Evolutionary conservation across 257 asterid genomes (phyloP), one percentile per base, ranked within the genome.

Genomic region (Verbascum thapsus): DNA sequence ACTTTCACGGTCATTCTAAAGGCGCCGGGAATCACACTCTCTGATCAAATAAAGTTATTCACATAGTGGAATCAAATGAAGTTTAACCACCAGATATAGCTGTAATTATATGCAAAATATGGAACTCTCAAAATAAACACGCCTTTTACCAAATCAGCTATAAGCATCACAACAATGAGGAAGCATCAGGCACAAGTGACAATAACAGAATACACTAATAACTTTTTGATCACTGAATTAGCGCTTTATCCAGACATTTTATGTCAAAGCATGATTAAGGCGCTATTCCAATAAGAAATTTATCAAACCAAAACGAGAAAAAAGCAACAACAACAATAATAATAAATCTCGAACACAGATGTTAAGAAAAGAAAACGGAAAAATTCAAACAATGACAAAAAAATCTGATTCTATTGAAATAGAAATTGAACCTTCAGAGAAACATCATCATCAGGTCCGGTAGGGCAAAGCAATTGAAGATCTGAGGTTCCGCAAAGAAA

Each of bases 401-500:
- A 52, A 59, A 10, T 5, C 45, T 12, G 7, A 66, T 30, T 8
- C 49, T 37, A 38, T 10, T 2, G 8, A n/a, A 42, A 42, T 3
- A 8, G 11, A 42, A 42, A n/a, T 43, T 2, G 50, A 44, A 16
- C 79, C 78, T 47, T 75, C 80, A 75, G 80, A 64, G 63, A 26
- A 69, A 52, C 4, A 53, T 75, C 80, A 75, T 75, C 80, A 75
- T 66, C 63, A 70, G 80, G 80, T 7, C 13, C 58, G 59, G 63
- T n/a, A n/a, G n/a, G 9, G 64, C 68, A 42, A 1, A 16, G 73
- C 73, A 63, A 47, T 30, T 23, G 64, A 63, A 69, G 7, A 43
- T 19, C 44, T 3, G 65, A 64, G 49, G 20, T 39, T 63, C 67
- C 52, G 4, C 50, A 43, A 71, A 59, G 55, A 52, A 43, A 16